Base-by-base conservation (phyloP, 2,329 filamentous ascomycete genomes). In the Ambrosiella cleistominuta region DNA sequence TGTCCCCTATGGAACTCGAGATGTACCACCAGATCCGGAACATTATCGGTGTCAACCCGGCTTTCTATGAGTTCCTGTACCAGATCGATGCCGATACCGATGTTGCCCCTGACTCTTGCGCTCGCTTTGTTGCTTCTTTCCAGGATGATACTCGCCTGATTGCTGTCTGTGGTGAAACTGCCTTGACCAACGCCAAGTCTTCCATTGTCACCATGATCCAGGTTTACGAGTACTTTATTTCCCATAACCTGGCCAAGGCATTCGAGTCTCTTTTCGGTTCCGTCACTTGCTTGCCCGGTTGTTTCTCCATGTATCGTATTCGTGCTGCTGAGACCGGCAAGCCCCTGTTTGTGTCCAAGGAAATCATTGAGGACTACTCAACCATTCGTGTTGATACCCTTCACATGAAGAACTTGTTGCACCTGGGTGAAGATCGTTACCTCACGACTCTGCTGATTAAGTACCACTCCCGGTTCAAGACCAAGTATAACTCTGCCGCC, bases 141-240 rank as follows among this genome's bases (percentile, higher is more conserved):
- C 71, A 96, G 49, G 81, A 93, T 66, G 93, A 98, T 68, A 95
- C 90, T 35, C 84, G 88, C 58, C 76, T 97, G n/a, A 91, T 96
- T 66, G 93, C 86, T 58, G 81, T 93, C 54, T 98, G 93, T 67
- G 93, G 93, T 72, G 93, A 98, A 71, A 98, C 93, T 0, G 86
- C 86, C 13, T 76, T 98, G 53, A 90, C 85, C 62, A 98, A 98
- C 68, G 86, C 89, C 61, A 96, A 96, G 70, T 79, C 85, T 6
- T 96, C 91, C 0, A 88, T 94, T 67, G 82, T 95, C 64, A 98
- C 93, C 56, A 97, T 97, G 91, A 98, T 98, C 69, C 93, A 98
- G 71, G 91, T 98, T 39, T 98, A 97, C 76, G 91, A 98, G 71
- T 98, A 98, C 77, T 98, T 90, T 75, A 98, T 98, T 66, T 97